Percentiles rank a stretch among this genome's conserved stretches.
Evolutionary conservation across 192 early-diverging fungal species (phyloP).

Genomic region (Funneliformis geosporum): DNA sequence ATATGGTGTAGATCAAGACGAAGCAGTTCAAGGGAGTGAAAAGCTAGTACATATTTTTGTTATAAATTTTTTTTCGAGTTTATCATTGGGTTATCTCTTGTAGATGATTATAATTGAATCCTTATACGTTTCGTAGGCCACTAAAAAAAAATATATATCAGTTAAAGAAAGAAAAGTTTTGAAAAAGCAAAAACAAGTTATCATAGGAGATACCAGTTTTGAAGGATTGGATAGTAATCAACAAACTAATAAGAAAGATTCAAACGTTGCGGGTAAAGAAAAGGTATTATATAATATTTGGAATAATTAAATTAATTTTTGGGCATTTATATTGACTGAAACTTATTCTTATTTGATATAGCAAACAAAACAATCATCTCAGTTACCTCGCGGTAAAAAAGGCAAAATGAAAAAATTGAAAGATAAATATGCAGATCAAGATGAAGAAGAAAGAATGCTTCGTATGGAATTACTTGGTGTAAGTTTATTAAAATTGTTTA

Average conservation of each 20-base stretch:
- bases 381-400: slow-evolving; percentile 77
- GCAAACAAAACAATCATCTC: slow-evolving; percentile 21
- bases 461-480: slow-evolving; percentile 80
- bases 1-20: slow-evolving; percentile 54
- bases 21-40: slow-evolving; percentile 26
- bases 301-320: background rate
- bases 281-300: slow-evolving; percentile 7
- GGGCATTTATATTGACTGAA: background rate
- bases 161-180: slow-evolving; percentile 84
- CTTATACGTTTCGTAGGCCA: background rate
- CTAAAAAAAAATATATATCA: slow-evolving; percentile 53
- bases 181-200: slow-evolving; percentile 60
- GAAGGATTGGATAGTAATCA: slow-evolving; percentile 4
- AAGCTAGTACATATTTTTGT: slow-evolving; percentile 4
- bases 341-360: background rate
- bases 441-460: slow-evolving; percentile 87
- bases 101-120: background rate
- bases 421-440: slow-evolving; percentile 92
- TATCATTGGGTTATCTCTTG: background rate
- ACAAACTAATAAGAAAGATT: slow-evolving; percentile 41
- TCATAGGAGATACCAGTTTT: slow-evolving; percentile 31
- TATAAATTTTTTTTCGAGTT: background rate
- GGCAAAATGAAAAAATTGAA: slow-evolving; percentile 91
- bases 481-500: slow-evolving; percentile 28
- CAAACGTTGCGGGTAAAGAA: slow-evolving; percentile 35